Evolutionary conservation across 192 early-diverging fungal species (phyloP), one percentile per base, ranked within the genome.

Genomic region (Entomortierella lignicola): DNA sequence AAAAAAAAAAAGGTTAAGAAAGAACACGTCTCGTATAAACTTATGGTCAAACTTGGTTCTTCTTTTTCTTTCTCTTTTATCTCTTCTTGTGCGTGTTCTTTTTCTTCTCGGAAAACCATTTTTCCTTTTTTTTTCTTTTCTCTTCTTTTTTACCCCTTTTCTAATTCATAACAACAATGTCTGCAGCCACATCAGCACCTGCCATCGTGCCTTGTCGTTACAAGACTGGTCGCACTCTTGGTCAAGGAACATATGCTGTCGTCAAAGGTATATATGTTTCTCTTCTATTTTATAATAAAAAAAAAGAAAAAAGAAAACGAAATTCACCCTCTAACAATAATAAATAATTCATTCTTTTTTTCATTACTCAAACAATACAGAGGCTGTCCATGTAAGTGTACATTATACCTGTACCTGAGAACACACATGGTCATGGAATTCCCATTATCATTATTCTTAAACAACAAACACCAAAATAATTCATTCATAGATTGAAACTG

Each of bases 211-310:
- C 85, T 29, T 89, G 88, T 67, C 84, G 89, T 65, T 91, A 91
- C 83, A 89, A 87, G 66, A 90, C 89, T n/a, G 90, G 90, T 63
- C 88, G 83, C 50, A 82, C 85, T 15, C 81, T 91, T 13, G 90
- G 90, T 5, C 83, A 90, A 70, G 90, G 90, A 20, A 90, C 88
- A 51, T 91, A 91, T 77, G 90, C 90, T 43, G 85, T 85, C 2
- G 90, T 91, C 63, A 91, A 91, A 84, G 88, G 88, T 89, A 83
- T 51, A 4, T 2, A 54, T 56, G 12, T 44, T 21, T 8, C 8
- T 47, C 37, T 58, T 21, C n/a, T n/a, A n/a, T n/a, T n/a, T n/a
- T n/a, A n/a, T n/a, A n/a, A n/a, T n/a, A n/a, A n/a, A n/a, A n/a
- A n/a, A n/a, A n/a, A n/a, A n/a, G n/a, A n/a, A n/a, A n/a, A n/a